phyloP scores from a whole-genome alignment of 352 stramenopile genomes.

The Thalassiosira mediterranea region DNA sequence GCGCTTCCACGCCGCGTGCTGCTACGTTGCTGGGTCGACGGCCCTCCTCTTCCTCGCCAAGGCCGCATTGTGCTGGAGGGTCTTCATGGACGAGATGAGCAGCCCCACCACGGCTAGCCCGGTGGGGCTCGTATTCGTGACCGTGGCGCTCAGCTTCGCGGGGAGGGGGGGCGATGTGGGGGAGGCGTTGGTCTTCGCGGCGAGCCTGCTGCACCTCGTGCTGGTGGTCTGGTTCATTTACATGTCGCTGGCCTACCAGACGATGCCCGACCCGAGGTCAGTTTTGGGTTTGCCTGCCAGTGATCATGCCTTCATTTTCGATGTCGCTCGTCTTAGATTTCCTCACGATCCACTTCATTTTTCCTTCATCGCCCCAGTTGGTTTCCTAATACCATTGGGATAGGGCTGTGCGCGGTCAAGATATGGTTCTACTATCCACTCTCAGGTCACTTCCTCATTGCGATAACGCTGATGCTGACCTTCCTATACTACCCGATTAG shows the following conservation, averaged over 20 bases:
- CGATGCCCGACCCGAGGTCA: slow-evolving; percentile 42
- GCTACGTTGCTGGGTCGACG: slow-evolving; percentile 51
- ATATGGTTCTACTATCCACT: slow-evolving; percentile 79
- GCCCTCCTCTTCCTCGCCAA: slow-evolving; percentile 63
- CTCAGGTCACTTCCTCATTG: slow-evolving; percentile 59
- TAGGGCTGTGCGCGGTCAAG: slow-evolving; percentile 77
- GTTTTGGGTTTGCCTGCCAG: slow-evolving; percentile 28
- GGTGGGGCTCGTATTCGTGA: slow-evolving; percentile 77
- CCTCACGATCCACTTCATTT: slow-evolving; percentile 11
- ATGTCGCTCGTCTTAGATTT: neutral
- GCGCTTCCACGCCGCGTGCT: slow-evolving; percentile 70
- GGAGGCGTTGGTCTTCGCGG: slow-evolving; percentile 58
- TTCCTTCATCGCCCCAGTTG: slow-evolving; percentile 58
- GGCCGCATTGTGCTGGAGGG: slow-evolving; percentile 51
- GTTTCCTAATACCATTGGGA: slow-evolving; percentile 77
- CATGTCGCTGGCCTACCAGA: slow-evolving; percentile 61
- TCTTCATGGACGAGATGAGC: slow-evolving; percentile 77
- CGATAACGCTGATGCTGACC: slow-evolving; percentile 47
- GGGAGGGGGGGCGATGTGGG: slow-evolving; percentile 61
- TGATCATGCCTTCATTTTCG: slow-evolving; percentile 2
- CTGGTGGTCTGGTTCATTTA: slow-evolving; percentile 74
- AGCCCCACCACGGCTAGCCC: slow-evolving; percentile 74
- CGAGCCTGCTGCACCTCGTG: slow-evolving; percentile 39
- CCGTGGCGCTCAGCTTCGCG: slow-evolving; percentile 68
- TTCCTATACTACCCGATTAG: slow-evolving; percentile 50